Base-by-base conservation (phyloP, 2,329 filamentous ascomycete genomes). In the Aphanocladium album region DNA sequence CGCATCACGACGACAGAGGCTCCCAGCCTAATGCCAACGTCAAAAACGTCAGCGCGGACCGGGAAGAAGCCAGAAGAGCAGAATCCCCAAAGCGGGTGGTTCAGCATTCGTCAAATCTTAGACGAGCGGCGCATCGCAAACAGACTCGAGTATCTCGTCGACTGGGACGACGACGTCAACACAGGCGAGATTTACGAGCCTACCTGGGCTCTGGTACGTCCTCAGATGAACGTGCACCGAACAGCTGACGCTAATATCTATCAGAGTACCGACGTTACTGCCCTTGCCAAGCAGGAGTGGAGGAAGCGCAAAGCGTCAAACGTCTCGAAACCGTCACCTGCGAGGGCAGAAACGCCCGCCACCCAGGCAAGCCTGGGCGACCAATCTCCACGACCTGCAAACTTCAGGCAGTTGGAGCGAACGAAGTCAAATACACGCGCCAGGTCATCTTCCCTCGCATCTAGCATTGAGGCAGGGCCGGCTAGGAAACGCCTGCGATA, bases 91-190 rank as follows among this genome's bases (percentile, higher is more conserved):
- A 66, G 69, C 58, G 64, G 63, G 41, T 77, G 74, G 74, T 76
- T 60, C 33, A 63, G 52, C 14, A 73, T 77, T 61, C 68, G 63
- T n/a, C 64, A 63, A 12, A 75, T 78, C 30, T 56, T 77, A 51
- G 67, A 72, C 51, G 74, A 78, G 65, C 69, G 68, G 61, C 39
- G 55, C 12, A 55, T 63, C 41, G 65, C 65, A 6, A 68, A 67
- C 30, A 62, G 62, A 39, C 63, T 68, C 16, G 65, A 74, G 60
- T 78, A 76, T 49, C 63, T 76, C 19, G 71, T 78, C 16, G 71
- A 76, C 60, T 78, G 76, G 75, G 72, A 72, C 41, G 68, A 71
- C 62, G 65, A 73, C 55, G 27, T 55, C 23, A 57, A 61, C 4
- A 74, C 73, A 2, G 73, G 74, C 35, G 63, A 76, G 60, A 27